Conservation (phyloP, 1,284 basidiomycete genomes). For the Boletus smithii region DNA sequence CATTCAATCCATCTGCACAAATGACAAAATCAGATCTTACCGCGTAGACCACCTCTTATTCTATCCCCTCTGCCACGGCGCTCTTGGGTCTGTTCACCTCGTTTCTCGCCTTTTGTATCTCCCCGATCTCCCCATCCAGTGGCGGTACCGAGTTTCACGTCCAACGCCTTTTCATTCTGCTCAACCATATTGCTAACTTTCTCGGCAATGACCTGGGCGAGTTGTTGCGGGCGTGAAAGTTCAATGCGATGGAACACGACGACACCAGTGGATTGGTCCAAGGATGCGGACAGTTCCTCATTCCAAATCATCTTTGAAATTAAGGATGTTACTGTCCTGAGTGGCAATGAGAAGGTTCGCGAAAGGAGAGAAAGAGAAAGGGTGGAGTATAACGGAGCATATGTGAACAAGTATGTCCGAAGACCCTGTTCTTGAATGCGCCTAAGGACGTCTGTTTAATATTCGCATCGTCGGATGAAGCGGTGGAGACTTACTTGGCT, state of each 20-base stretch:
- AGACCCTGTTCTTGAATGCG: constrained; percentile 98
- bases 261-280: constrained; percentile 86
- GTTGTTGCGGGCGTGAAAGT: constrained; percentile 84
- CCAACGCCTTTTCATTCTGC: constrained; percentile 93
- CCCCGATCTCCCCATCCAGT: constrained; percentile 66
- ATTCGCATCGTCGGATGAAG: constrained; percentile 1
- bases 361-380: constrained; percentile 87
- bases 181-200: constrained; percentile 88
- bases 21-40: constrained; percentile 35
- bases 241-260: constrained; percentile 90
- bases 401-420: constrained; percentile 97
- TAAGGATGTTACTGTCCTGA: constrained; percentile 82
- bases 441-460: constrained; percentile 39
- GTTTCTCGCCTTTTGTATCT: constrained; percentile 73
- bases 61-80: constrained; percentile 68
- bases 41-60: constrained; percentile 47
- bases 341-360: constrained; percentile 81
- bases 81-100: constrained; percentile 72
- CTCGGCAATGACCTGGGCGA: constrained; percentile 86
- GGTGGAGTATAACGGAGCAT: constrained; percentile 91
- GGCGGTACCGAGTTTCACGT: constrained; percentile 77
- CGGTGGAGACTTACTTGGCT: constrained; percentile 60
- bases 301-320: constrained; percentile 99
- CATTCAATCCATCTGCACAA: constrained; percentile 2
- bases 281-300: constrained; percentile 90